Evolutionary conservation across 2,329 filamentous ascomycete genomes (phyloP), one percentile per base, ranked within the genome.

Genomic region (Cordyceps javanica): DNA sequence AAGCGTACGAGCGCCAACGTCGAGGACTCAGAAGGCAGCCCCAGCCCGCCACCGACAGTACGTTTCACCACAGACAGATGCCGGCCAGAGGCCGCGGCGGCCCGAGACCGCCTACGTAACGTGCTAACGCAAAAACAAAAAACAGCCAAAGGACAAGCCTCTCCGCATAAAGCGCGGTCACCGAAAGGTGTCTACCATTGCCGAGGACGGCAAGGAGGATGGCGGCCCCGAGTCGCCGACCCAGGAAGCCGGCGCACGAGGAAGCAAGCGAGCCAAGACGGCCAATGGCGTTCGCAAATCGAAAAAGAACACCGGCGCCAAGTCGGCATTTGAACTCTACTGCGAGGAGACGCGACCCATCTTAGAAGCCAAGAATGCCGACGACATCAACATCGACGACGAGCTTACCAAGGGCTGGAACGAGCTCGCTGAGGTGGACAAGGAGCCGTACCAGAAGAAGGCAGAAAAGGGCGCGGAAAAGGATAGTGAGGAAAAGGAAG

Each of bases 11-110:
- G 87, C 71, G 80, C 84, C 63, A 88, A 88, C 63, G 86, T 89
- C 49, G 86, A 90, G 69, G 87, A 92, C 69, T 90, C 88, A 10
- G 89, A 92, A 65, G 86, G 87, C 65, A 90, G 87, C 68, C 88
- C 87, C 7, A 90, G 87, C 67, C 88, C 88, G n/a, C 88, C 88
- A 25, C 88, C 88, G 44, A 91, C 89, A 65, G 87, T 89, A 82
- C 63, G 83, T 74, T 55, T 39, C 42, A 34, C 42, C 30, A 6
- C 28, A 25, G 30, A 45, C 28, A 25, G 30, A 45, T 14, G 14
- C 21, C 28, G 9, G 42, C 3, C 19, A 30, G 25, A 42, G 36
- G 23, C 32, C 6, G 1, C 28, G 25, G 32, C 10, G 30, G 11
- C 9, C 10, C 30, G 28, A 45, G 19, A 10, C 19, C 14, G 26